Conservation (phyloP, 2,329 filamentous ascomycete genomes). For the Venturia oleaginea region DNA sequence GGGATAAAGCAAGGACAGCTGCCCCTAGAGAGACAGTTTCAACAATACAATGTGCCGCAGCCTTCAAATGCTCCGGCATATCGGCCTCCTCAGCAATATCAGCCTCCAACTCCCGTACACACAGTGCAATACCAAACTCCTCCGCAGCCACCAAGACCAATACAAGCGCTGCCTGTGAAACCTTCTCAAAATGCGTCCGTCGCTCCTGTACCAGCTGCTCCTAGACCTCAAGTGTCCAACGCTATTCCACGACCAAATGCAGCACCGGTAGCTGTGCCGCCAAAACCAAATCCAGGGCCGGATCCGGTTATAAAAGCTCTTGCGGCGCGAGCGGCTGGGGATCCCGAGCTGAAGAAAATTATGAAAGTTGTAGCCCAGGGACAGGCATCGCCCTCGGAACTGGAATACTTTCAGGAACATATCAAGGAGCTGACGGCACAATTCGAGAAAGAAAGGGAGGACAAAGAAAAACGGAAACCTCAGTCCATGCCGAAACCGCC, state of each 20-base stretch:
- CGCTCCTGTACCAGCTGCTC: background rate
- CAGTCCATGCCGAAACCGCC: conserved; percentile 11
- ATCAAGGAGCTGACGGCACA: conserved; percentile 67
- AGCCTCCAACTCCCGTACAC: background rate
- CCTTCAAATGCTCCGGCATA: background rate
- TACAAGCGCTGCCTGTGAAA: conserved; percentile 13
- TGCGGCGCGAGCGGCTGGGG: conserved; percentile 64
- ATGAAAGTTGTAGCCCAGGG: conserved; percentile 79
- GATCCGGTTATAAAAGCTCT: conserved; percentile 76
- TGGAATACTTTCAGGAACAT: conserved; percentile 68
- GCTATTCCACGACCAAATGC: background rate
- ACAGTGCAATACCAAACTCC: conserved; percentile 2
- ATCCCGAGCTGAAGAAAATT: conserved; percentile 62
- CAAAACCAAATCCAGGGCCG: conserved; percentile 20
- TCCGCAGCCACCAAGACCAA: conserved; percentile 16
- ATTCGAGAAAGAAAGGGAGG: conserved; percentile 23
- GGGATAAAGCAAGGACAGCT: conserved; percentile 6
- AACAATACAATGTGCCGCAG: conserved; percentile 6
- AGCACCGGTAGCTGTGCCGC: background rate
- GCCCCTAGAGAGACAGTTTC: background rate
- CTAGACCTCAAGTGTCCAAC: background rate
- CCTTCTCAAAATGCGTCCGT: conserved; percentile 14
- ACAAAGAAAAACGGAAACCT: background rate
- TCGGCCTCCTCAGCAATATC: conserved; percentile 7
- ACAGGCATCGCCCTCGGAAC: conserved; percentile 59